Conservation (phyloP, 768 basidiomycete genomes). For the Podaxis sp. region DNA sequence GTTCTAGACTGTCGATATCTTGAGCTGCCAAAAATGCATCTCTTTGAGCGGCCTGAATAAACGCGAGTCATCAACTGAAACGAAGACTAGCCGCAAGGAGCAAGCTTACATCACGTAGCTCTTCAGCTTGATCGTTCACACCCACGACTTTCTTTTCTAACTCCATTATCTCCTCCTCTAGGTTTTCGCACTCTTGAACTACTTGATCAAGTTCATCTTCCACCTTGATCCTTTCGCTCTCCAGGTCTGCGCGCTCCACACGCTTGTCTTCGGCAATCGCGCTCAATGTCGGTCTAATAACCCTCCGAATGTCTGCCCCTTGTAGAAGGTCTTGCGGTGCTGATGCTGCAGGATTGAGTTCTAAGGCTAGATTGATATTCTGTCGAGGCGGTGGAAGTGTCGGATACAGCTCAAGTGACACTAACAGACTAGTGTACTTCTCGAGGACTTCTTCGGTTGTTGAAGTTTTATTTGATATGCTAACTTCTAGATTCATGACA, state of each 20-base stretch:
- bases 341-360: constrained; percentile 73
- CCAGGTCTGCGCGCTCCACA: constrained; percentile 60
- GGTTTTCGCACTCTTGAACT: constrained; percentile 71
- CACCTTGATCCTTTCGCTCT: constrained; percentile 74
- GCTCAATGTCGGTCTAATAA: constrained; percentile 74
- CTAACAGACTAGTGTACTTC: constrained; percentile 70
- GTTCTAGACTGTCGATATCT: constrained; percentile 65
- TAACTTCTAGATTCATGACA: constrained; percentile 80
- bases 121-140: constrained; percentile 73
- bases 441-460: constrained; percentile 81
- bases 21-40: constrained; percentile 64
- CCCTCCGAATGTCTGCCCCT: constrained; percentile 67
- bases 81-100: not conserved
- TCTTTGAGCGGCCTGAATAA: constrained; percentile 64
- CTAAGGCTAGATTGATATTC: constrained; percentile 71
- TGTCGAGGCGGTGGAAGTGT: constrained; percentile 68
- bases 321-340: constrained; percentile 64
- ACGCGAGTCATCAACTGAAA: constrained; percentile 7
- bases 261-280: constrained; percentile 69
- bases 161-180: constrained; percentile 73
- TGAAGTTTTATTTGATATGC: constrained; percentile 72
- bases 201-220: constrained; percentile 83
- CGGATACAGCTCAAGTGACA: constrained; percentile 73
- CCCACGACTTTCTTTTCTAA: constrained; percentile 68
- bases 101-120: constrained; percentile 65